A percentile compares a stretch with the other conserved stretches of the same genome.
Evolutionary conservation across 164 flowering plant species (phyloP).

Genomic region (Protea cynaroides): DNA sequence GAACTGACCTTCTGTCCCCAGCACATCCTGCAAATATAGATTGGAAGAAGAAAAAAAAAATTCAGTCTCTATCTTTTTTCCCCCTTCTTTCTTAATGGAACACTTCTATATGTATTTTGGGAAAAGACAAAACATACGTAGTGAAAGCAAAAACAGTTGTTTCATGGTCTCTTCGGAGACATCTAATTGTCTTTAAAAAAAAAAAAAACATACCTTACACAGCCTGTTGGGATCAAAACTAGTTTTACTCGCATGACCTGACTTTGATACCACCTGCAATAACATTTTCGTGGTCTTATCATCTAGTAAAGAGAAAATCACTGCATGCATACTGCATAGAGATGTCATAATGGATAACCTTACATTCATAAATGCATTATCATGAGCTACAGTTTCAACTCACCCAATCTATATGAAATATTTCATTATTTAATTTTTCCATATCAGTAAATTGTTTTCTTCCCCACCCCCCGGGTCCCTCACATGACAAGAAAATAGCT

Average conservation of each 20-base stretch:
- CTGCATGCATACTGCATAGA: too few relatives aligned
- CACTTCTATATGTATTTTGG: too few relatives aligned
- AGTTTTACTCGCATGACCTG: background rate
- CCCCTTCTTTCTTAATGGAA: too few relatives aligned
- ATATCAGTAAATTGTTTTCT: too few relatives aligned
- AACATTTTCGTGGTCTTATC: background rate
- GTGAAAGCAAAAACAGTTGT: background rate
- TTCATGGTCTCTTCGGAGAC: background rate
- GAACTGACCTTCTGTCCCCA: conserved; percentile 6
- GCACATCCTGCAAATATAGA: conserved; percentile 9
- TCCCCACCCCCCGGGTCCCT: too few relatives aligned
- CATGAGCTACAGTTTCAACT: too few relatives aligned
- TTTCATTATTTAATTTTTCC: too few relatives aligned
- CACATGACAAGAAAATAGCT: too few relatives aligned
- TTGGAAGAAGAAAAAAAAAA: background rate
- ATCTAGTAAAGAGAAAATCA: background rate
- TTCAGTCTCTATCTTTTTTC: background rate
- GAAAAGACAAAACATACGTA: background rate
- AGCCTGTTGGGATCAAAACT: conserved; percentile 2
- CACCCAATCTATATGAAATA: too few relatives aligned
- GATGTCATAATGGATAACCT: too few relatives aligned
- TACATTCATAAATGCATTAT: too few relatives aligned
- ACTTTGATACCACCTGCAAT: conserved; percentile 8
- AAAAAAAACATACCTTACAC: background rate
- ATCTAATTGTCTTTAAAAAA: too few relatives aligned